Conservation (phyloP, 2,329 filamentous ascomycete species). For the Lizonia empirigonia region DNA sequence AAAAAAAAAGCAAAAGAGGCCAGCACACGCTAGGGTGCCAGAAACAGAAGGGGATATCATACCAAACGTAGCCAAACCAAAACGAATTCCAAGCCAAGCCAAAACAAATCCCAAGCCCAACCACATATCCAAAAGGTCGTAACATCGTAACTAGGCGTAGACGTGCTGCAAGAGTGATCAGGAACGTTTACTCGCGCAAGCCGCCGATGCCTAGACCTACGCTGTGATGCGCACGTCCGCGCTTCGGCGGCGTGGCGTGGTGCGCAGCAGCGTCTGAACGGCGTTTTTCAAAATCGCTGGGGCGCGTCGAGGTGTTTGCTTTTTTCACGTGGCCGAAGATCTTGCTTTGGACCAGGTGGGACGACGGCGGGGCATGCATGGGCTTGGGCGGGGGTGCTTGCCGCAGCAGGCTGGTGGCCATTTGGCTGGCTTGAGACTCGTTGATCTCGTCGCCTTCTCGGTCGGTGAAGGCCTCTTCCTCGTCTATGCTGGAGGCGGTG, state of each 20-base stretch:
- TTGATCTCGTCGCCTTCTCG: constrained; percentile 69
- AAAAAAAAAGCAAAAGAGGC: neutral
- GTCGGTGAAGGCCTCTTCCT: constrained; percentile 61
- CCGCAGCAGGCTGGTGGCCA: constrained; percentile 75
- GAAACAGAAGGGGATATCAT: constrained; percentile 27
- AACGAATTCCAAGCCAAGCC: constrained; percentile 4
- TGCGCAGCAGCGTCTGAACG: constrained; percentile 35
- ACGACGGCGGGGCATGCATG: constrained; percentile 32
- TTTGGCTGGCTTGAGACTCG: constrained; percentile 78
- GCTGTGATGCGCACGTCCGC: constrained; percentile 54
- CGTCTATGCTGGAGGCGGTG: constrained; percentile 49
- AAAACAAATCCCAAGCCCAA: constrained; percentile 5
- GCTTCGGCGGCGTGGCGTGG: constrained; percentile 53
- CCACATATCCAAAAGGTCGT: constrained; percentile 16
- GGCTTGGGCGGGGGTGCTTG: constrained; percentile 55
- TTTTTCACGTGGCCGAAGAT: constrained; percentile 68
- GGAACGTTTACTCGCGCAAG: constrained; percentile 36
- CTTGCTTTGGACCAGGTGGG: constrained; percentile 61
- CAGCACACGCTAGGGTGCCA: constrained; percentile 1
- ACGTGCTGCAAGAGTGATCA: constrained; percentile 22
- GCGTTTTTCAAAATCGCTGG: constrained; percentile 42
- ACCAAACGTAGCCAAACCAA: constrained; percentile 16
- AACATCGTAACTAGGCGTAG: constrained; percentile 23
- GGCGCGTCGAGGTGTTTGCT: constrained; percentile 45
- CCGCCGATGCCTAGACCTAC: constrained; percentile 64